A percentile compares a stretch with the other conserved stretches of the same genome.
phyloP scores from a whole-genome alignment of 805 yeast genomes.

The Metschnikowia drakensbergensis region DNA sequence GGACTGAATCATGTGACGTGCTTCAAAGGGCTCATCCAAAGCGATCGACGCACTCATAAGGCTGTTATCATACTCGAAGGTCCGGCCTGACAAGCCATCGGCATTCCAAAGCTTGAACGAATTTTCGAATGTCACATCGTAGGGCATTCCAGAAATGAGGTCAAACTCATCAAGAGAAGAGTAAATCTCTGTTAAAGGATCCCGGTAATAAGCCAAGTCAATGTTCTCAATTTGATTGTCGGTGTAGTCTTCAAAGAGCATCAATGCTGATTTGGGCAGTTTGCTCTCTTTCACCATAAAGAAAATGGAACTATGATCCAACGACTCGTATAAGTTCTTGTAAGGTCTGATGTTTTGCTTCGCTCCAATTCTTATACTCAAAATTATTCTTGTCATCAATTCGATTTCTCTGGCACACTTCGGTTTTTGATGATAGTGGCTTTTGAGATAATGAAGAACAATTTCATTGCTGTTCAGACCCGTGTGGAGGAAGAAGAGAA shows the following conservation, averaged over 20 bases:
- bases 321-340: conserved; percentile 21
- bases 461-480: background rate
- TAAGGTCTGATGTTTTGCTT: conserved; percentile 26
- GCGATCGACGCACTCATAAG: conserved; percentile 43
- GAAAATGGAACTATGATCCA: conserved; percentile 29
- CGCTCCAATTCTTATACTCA: conserved; percentile 41
- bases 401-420: conserved; percentile 8
- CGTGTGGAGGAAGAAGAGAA: conserved; percentile 22
- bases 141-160: conserved; percentile 61
- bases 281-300: conserved; percentile 29
- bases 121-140: conserved; percentile 48
- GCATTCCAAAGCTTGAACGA: conserved; percentile 43
- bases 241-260: conserved; percentile 46
- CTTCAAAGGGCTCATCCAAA: conserved; percentile 9
- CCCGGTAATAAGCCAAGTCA: conserved; percentile 1
- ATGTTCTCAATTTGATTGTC: background rate
- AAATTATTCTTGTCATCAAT: conserved; percentile 21
- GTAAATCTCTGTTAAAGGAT: conserved; percentile 36
- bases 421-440: background rate
- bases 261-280: conserved; percentile 40
- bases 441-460: background rate
- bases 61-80: conserved; percentile 55
- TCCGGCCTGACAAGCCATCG: conserved; percentile 28
- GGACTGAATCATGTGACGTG: conserved; percentile 29
- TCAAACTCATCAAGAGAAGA: conserved; percentile 58